These are phyloP conservation scores for Calonectria pseudoturangicola DNA, from an alignment of 2,329 filamentous ascomycete species.

Conservation along the genomic window DNA sequence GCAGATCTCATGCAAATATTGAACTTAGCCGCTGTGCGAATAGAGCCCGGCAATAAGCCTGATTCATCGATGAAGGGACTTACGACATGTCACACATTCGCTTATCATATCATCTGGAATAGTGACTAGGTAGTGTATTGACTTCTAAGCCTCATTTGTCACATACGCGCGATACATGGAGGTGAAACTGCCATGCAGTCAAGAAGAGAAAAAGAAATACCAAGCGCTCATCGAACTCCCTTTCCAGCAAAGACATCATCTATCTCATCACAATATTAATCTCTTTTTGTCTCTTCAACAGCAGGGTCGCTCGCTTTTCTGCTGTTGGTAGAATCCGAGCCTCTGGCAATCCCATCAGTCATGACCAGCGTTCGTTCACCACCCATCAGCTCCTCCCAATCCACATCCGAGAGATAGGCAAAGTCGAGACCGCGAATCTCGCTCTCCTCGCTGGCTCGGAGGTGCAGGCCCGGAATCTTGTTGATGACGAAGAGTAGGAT, in stretches of 20 bases:
- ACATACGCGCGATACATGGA: too few species aligned
- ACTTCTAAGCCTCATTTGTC: too few species aligned
- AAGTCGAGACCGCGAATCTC: slow-evolving; percentile 72
- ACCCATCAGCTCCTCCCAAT: slow-evolving; percentile 50
- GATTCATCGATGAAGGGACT: too few species aligned
- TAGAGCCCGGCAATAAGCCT: too few species aligned
- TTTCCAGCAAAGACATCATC: background rate
- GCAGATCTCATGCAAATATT: too few species aligned
- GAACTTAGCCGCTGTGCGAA: too few species aligned
- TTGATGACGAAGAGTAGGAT: slow-evolving; percentile 73
- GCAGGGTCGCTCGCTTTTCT: slow-evolving; percentile 21
- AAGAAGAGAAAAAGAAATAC: too few species aligned
- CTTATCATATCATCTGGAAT: too few species aligned
- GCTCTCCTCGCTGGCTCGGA: slow-evolving; percentile 72
- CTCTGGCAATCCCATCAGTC: slow-evolving; percentile 43
- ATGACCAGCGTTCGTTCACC: slow-evolving; percentile 44
- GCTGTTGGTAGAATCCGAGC: slow-evolving; percentile 35
- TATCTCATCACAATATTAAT: background rate
- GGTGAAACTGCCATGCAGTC: too few species aligned
- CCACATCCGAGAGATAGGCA: slow-evolving; percentile 55
- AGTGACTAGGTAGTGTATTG: too few species aligned
- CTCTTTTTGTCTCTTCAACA: slow-evolving; percentile 41
- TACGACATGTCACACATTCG: too few species aligned
- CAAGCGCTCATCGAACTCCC: slow-evolving; percentile 4
- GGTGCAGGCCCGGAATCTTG: slow-evolving; percentile 73